Evolutionary conservation across 2,329 filamentous ascomycete species (phyloP), one percentile per base, ranked within the genome.

Genomic region (Grosmannia penicillata): DNA sequence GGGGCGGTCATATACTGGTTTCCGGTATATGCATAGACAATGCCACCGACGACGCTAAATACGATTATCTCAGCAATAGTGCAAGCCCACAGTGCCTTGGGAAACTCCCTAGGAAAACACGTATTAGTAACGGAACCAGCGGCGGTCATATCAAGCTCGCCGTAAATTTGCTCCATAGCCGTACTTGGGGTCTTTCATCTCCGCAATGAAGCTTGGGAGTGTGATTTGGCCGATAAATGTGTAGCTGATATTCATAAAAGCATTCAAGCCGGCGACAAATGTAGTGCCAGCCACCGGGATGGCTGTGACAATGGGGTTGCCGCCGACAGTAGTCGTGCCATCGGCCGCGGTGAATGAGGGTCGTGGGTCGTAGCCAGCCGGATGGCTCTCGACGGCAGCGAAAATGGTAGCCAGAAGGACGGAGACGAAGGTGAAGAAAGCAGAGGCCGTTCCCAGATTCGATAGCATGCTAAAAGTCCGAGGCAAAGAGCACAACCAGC

Each of bases 151-250:
- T 10, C 8, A 3, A 8, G 10, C 8, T 9, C 14, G 3, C 15
- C 15, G 4, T 31, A 8, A 29, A 24, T 24, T 4, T 11, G 14
- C 18, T 4, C 11, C 10, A 13, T 15, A 5, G 4, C 18, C 33
- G 4, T 33, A 63, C 62, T 59, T 55, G 2, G 73, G 72, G 22
- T 77, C 67, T 41, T 65, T 82, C 87, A 95, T 95, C 58, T 95
- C 87, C 4, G 87, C 86, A 47, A 95, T 95, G 62, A 95, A 95
- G 49, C 82, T 89, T 1, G 87, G 87, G 13, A 95, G 68, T 0
- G 87, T 94, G 50, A 94, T 93, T 55, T 95, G 87, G 0, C 87
- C 87, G 48, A 95, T 94, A 54, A 95, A 94, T 0, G 87, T 94
- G 56, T 94, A 95, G 59, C 78, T 84, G 53, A 95, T 95, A 59